Conservation (phyloP, 1,284 basidiomycete species). For the Cryptococcus hybrid region DNA sequence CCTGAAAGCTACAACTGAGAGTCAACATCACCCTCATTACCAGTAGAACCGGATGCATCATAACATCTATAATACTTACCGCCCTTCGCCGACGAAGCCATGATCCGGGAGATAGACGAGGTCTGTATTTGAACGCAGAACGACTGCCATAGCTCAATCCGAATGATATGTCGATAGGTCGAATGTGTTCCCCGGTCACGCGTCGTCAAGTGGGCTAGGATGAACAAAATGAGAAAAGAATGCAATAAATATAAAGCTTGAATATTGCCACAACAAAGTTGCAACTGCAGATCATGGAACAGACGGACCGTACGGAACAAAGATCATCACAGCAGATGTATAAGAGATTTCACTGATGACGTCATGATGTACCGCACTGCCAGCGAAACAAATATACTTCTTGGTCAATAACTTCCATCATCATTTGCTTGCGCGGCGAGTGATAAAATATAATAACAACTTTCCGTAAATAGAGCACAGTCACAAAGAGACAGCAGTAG, state of each 20-base stretch:
- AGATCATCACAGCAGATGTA: too few species aligned
- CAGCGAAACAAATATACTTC: too few species aligned
- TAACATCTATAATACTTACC: neutral
- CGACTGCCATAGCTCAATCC: constrained; percentile 25
- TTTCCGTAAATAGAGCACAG: neutral
- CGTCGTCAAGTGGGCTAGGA: too few species aligned
- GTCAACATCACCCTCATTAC: too few species aligned
- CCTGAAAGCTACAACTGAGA: constrained; percentile 28
- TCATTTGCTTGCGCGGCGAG: too few species aligned
- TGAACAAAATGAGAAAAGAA: too few species aligned
- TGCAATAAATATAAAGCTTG: neutral
- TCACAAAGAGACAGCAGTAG: neutral
- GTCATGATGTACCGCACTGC: too few species aligned
- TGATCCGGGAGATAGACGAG: constrained; percentile 42
- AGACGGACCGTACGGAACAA: too few species aligned
- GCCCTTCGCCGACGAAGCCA: constrained; percentile 33
- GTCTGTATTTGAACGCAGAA: constrained; percentile 32
- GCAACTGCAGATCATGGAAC: too few species aligned
- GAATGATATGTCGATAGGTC: neutral
- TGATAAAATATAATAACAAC: neutral
- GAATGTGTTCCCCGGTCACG: neutral
- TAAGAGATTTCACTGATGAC: too few species aligned
- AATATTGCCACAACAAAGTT: neutral
- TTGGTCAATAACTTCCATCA: too few species aligned
- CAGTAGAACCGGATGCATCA: neutral